Evolutionary conservation across 2,329 filamentous ascomycete species (phyloP).

Genomic region (Camillea tinctor): DNA sequence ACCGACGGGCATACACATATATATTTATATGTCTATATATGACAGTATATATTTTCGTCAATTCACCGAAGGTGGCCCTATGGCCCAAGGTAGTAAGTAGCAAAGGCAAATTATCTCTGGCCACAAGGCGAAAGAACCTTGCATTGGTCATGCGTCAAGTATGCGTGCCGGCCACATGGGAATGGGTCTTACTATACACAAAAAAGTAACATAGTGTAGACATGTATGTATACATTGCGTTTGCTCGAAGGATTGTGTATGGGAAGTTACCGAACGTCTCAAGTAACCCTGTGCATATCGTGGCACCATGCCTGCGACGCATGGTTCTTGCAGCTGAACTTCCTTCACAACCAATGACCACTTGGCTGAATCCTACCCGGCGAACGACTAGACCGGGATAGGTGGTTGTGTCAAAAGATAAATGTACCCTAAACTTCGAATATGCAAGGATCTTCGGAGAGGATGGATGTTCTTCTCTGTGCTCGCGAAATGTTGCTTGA

Average conservation of each 20-base stretch:
- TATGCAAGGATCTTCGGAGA: slow-evolving; percentile 4
- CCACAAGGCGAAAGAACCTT: background rate
- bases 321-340: background rate
- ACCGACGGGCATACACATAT: background rate
- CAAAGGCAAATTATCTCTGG: background rate
- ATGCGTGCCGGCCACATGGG: background rate
- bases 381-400: background rate
- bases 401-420: background rate
- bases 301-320: background rate
- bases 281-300: background rate
- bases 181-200: background rate
- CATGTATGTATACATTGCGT: background rate
- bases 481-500: background rate
- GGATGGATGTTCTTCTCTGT: background rate
- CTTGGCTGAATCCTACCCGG: background rate
- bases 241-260: background rate
- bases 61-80: background rate
- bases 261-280: background rate
- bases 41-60: background rate
- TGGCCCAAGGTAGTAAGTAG: background rate
- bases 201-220: background rate
- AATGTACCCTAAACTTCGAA: background rate
- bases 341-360: background rate
- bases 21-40: background rate
- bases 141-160: background rate